Conservation (phyloP, 2,329 filamentous ascomycete species). For the Fusarium napiforme region DNA sequence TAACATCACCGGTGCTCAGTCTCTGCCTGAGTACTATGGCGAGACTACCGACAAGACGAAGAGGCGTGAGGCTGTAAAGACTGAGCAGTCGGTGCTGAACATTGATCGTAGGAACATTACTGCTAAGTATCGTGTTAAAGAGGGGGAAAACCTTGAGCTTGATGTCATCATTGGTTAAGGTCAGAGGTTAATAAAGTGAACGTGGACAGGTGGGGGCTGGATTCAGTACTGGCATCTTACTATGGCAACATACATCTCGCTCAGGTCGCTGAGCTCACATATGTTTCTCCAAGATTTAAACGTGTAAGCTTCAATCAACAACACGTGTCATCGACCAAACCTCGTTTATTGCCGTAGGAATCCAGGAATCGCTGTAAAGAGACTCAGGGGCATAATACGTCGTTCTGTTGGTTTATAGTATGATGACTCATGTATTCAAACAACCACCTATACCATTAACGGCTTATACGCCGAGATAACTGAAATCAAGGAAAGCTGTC, state of each 20-base stretch:
- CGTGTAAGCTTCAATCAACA: background rate
- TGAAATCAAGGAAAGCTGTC: too few species aligned
- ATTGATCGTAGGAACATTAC: conserved; percentile 27
- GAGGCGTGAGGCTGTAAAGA: conserved; percentile 22
- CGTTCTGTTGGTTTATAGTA: too few species aligned
- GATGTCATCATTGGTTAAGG: conserved; percentile 26
- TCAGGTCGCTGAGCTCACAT: background rate
- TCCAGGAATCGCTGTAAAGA: too few species aligned
- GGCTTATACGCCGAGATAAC: too few species aligned
- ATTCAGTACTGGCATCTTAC: background rate
- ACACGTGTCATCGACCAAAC: background rate
- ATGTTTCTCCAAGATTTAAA: background rate
- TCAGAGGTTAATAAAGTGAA: rapidly evolving
- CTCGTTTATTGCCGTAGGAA: too few species aligned
- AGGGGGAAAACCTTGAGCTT: conserved; percentile 35
- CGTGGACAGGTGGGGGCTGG: rapidly evolving
- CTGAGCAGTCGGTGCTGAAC: conserved; percentile 31
- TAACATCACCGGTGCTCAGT: conserved; percentile 30
- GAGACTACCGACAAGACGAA: conserved; percentile 6
- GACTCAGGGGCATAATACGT: too few species aligned
- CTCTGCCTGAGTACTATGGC: conserved; percentile 37
- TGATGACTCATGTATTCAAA: too few species aligned
- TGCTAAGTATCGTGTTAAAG: conserved; percentile 22
- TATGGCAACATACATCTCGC: background rate
- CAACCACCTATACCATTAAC: too few species aligned